Conservation (phyloP, 306 rosid genomes). For the Begonia fuchsioides region DNA sequence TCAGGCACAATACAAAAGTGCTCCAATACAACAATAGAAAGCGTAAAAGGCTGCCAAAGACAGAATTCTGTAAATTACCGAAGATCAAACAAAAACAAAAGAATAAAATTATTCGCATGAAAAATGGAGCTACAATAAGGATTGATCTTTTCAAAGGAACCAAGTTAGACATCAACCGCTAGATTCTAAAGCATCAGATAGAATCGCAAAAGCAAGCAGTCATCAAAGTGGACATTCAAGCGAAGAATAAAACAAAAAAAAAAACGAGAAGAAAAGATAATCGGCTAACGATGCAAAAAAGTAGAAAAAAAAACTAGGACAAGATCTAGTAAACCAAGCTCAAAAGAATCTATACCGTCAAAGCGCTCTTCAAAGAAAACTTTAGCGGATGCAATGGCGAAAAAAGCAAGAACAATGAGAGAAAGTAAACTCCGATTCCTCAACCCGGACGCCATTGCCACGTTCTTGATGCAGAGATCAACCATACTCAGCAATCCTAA, state of each 20-base stretch:
- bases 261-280: neutral
- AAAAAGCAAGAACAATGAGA: slow-evolving; percentile 33
- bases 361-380: slow-evolving; percentile 84
- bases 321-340: neutral
- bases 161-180: neutral
- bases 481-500: neutral
- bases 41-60: too few species aligned
- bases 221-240: neutral
- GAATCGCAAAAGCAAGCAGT: neutral
- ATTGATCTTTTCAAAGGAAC: too few species aligned
- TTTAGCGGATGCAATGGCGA: slow-evolving; percentile 55
- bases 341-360: slow-evolving; percentile 32
- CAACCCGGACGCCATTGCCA: slow-evolving; percentile 56
- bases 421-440: slow-evolving; percentile 38
- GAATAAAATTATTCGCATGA: too few species aligned
- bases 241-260: neutral
- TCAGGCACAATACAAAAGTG: too few species aligned
- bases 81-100: too few species aligned
- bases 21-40: too few species aligned
- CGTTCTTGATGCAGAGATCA: neutral
- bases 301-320: neutral
- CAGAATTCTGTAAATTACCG: too few species aligned
- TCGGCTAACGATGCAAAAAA: neutral
- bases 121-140: too few species aligned
- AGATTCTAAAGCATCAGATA: neutral